These are phyloP conservation scores for Venturia asperata DNA, from an alignment of 2,329 filamentous ascomycete genomes.

Conservation along the genomic window DNA sequence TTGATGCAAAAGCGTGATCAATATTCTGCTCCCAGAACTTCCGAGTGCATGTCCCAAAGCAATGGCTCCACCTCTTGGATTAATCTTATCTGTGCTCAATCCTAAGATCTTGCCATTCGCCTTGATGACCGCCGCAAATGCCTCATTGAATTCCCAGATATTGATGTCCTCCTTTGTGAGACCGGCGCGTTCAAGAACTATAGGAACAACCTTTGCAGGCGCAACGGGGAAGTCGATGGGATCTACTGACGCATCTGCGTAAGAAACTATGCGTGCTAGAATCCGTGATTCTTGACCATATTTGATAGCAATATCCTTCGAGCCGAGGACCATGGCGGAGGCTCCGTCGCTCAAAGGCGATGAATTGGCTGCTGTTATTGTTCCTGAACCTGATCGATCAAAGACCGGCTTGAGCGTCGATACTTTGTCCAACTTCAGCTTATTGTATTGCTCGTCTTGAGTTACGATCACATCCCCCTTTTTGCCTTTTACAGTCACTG, in stretches of 20 bases:
- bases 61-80: constrained; percentile 84
- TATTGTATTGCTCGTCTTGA: constrained; percentile 82
- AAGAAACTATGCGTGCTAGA: constrained; percentile 76
- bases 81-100: constrained; percentile 71
- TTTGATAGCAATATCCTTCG: constrained; percentile 69
- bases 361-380: constrained; percentile 89
- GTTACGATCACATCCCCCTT: constrained; percentile 73
- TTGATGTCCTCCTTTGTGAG: constrained; percentile 88
- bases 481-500: constrained; percentile 74
- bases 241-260: constrained; percentile 84
- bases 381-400: constrained; percentile 66
- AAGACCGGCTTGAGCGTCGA: constrained; percentile 86
- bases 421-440: constrained; percentile 81
- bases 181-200: constrained; percentile 80
- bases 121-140: constrained; percentile 91
- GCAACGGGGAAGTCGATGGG: constrained; percentile 92
- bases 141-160: constrained; percentile 98
- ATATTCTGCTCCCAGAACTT: constrained; percentile 85
- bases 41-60: constrained; percentile 86
- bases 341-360: constrained; percentile 94
- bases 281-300: constrained; percentile 73
- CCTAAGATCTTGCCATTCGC: constrained; percentile 90
- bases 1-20: constrained; percentile 86
- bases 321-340: constrained; percentile 79
- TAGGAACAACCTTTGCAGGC: constrained; percentile 82